A percentile compares a stretch with the other conserved stretches of the same genome.
Conservation (phyloP, 2,329 filamentous ascomycete genomes). For the Chaetomium sp. region DNA sequence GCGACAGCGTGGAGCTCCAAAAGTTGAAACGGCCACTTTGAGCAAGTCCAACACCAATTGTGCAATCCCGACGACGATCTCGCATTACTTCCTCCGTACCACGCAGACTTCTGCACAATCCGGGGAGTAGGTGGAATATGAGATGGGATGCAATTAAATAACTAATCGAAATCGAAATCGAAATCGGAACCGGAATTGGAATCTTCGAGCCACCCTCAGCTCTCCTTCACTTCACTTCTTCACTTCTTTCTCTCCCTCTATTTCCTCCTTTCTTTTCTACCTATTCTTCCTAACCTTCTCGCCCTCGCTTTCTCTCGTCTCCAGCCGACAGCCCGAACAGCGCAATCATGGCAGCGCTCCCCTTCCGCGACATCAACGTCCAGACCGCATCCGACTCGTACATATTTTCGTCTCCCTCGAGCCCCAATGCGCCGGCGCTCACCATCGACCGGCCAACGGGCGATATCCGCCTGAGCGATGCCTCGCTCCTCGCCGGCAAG, state of each 20-base stretch:
- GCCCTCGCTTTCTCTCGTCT: background rate
- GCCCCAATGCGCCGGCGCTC: conserved; percentile 78
- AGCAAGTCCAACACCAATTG: background rate
- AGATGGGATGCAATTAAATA: conserved; percentile 2
- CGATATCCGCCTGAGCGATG: conserved; percentile 79
- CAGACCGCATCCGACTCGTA: conserved; percentile 88
- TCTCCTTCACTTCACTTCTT: no score
- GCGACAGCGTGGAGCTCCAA: no score
- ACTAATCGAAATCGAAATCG: no score
- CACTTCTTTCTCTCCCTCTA: no score
- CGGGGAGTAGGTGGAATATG: no score
- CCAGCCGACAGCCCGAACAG: background rate
- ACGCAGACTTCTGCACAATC: no score
- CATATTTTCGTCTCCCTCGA: conserved; percentile 93
- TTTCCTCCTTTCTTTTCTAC: no score
- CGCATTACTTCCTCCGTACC: background rate
- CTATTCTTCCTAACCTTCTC: no score
- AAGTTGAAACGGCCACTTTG: background rate
- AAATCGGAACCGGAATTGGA: no score
- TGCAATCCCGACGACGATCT: background rate
- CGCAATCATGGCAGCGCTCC: conserved; percentile 39
- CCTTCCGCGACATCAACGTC: conserved; percentile 95
- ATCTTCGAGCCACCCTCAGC: no score
- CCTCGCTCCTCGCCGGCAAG: conserved; percentile 66
- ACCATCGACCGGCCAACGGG: conserved; percentile 89